These are phyloP conservation scores for Aquanectria penicillioides DNA, from an alignment of 2,329 filamentous ascomycete species.

Conservation along the genomic window DNA sequence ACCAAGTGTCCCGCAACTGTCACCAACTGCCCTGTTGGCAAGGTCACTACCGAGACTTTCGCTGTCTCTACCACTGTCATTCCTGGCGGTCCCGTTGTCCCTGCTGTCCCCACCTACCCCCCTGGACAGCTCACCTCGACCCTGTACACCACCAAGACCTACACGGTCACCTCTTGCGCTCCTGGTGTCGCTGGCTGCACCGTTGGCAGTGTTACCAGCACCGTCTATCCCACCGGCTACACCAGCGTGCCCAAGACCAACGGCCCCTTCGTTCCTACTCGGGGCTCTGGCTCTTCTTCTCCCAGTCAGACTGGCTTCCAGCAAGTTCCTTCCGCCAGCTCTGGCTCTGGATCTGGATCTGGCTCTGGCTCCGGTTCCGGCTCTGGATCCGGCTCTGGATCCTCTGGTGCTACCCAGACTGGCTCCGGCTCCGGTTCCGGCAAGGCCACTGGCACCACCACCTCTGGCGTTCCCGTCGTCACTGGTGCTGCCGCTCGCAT, in stretches of 20 bases:
- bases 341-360: background rate
- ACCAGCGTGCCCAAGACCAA: conserved; percentile 45
- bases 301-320: conserved; percentile 8
- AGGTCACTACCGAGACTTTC: conserved; percentile 43
- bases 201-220: conserved; percentile 44
- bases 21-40: conserved; percentile 40
- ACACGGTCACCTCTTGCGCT: conserved; percentile 46
- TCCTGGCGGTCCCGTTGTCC: conserved; percentile 25
- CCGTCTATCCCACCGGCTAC: conserved; percentile 42
- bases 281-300: conserved; percentile 6
- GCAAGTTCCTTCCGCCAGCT: conserved; percentile 6
- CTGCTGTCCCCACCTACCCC: conserved; percentile 31
- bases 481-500: conserved; percentile 47
- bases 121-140: conserved; percentile 45
- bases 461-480: background rate
- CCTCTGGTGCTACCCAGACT: conserved; percentile 6
- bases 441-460: conserved; percentile 12
- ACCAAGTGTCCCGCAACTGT: conserved; percentile 32
- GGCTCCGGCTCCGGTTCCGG: background rate
- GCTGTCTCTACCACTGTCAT: conserved; percentile 50
- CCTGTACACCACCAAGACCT: conserved; percentile 46
- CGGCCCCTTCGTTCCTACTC: background rate
- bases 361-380: background rate
- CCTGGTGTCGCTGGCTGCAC: conserved; percentile 45
- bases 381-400: background rate